Evolutionary conservation across 2,329 filamentous ascomycete species (phyloP), one percentile per base, ranked within the genome.

Genomic region (Eutypa lata): DNA sequence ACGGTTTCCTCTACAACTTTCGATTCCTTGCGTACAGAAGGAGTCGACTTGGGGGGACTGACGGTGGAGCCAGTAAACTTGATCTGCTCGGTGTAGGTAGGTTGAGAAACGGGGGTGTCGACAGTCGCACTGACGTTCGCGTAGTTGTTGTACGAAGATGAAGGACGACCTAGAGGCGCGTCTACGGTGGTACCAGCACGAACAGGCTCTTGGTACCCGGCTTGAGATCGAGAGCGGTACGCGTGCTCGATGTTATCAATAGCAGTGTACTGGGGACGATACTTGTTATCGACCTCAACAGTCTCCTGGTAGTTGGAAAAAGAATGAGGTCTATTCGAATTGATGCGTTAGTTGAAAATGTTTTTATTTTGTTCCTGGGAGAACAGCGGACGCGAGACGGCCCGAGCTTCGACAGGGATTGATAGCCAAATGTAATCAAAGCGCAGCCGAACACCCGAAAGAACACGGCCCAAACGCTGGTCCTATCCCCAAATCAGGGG

Each of bases 1-100:
- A 82, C 83, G 76, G 81, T 89, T 78, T 81, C 87, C 76, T 82
- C 83, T 76, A 73, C 80, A 68, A 88, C 73, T 68, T 81, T 81
- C 59, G 79, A 72, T 67, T 84, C 78, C 67, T 81, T 75, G 71
- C 78, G 74, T 70, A 76, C 76, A 60, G 76, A 72, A 64, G 80
- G 73, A 65, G 68, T 66, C 61, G 71, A 65, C 59, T 66, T 67
- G 54, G 68, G 64, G 46, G 63, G 52, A 62, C 75, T 82, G 74
- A 78, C 81, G 76, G 77, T 84, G 77, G 71, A 82, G 72, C 73
- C 81, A 76, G 70, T 79, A 62, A 82, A 71, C 58, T 74, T 72
- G 55, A 73, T 68, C 58, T 76, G 73, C 55, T 75, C 70, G 68
- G 75, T 71, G 64, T 75, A 70, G 58, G 70, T 68, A 64, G 73